These are phyloP conservation scores for Phytomonas serpens DNA, from an alignment of 208 protist genomes.

Conservation along the genomic window DNA sequence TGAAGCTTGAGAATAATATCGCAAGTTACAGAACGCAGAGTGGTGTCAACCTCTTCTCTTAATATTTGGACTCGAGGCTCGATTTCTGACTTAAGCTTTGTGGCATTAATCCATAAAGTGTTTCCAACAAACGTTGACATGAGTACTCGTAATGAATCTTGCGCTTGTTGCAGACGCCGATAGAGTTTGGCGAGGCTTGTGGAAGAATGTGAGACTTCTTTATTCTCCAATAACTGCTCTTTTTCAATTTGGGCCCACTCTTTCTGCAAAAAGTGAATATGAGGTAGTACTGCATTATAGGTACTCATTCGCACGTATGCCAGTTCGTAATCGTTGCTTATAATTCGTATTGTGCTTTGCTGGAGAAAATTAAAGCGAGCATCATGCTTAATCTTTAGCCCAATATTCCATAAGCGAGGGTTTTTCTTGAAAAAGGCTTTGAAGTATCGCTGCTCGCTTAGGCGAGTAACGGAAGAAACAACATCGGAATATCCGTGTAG, in stretches of 20 bases:
- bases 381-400: slow-evolving; percentile 49
- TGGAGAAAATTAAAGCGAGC: slow-evolving; percentile 56
- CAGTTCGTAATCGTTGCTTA: slow-evolving; percentile 73
- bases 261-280: slow-evolving; percentile 84
- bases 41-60: slow-evolving; percentile 62
- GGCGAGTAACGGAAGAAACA: slow-evolving; percentile 30
- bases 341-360: slow-evolving; percentile 44
- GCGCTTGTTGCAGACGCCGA: slow-evolving; percentile 65
- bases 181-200: slow-evolving; percentile 66
- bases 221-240: slow-evolving; percentile 63
- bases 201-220: slow-evolving; percentile 42
- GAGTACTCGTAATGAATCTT: slow-evolving; percentile 74
- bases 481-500: slow-evolving; percentile 61
- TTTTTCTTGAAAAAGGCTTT: slow-evolving; percentile 70
- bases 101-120: slow-evolving; percentile 87
- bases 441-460: slow-evolving; percentile 79
- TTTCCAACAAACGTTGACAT: slow-evolving; percentile 84
- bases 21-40: slow-evolving; percentile 55
- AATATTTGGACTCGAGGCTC: slow-evolving; percentile 78
- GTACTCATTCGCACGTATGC: slow-evolving; percentile 67
- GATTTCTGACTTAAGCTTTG: slow-evolving; percentile 82
- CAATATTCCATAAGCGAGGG: slow-evolving; percentile 75
- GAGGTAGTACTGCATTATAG: slow-evolving; percentile 68
- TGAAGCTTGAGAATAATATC: slow-evolving; percentile 62
- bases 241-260: slow-evolving; percentile 69